Base-by-base conservation (phyloP, 139 green algal genomes). In the Coccomyxa sp. region DNA sequence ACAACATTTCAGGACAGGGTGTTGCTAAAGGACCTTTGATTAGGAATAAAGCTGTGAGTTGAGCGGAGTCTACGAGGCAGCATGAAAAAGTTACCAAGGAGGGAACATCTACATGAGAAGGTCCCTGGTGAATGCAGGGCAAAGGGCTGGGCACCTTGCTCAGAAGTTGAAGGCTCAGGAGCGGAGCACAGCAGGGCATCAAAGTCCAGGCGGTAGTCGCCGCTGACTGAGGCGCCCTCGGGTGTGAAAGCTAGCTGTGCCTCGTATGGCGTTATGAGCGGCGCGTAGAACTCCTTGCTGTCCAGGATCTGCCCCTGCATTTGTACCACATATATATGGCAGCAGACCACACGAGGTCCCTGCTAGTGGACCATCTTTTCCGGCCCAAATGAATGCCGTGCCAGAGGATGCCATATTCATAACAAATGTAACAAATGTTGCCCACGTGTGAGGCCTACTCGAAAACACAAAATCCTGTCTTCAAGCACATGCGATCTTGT, bases 261-360 rank as follows among this genome's bases (percentile, higher is more conserved):
- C 87, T 99, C 96, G 79, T 93, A 93, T 0, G 95, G 95, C 0
- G 95, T 98, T 83, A 98, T 94, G 83, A 99, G 90, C 12, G 96
- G 96, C 17, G 93, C 92, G 71, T 97, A 87, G 82, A 94, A 99
- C 17, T 98, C 93, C 82, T 94, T 95, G 84, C 85, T 91, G 84
- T 98, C 96, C 68, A 98, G 88, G 27, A 98, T 90, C 79, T 93
- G 85, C 17, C 90, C 85, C 27, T 84, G 79, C 79, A 68, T 7
- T 71, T 7, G 38, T 51, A 3, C 38, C 3, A 51, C 38, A 7
- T 51, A 51, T 51, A 51, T 3, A 75, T 25, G 25, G 67, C 9
- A 27, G 25, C 67, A 75, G 63, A 18, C 3, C 67, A 75, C 3
- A 51, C 3, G 38, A 51, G 38, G 38, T 51, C 38, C 7, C 3